Conservation (phyloP, 2,329 filamentous ascomycete genomes). For the Alternaria brassicicola region DNA sequence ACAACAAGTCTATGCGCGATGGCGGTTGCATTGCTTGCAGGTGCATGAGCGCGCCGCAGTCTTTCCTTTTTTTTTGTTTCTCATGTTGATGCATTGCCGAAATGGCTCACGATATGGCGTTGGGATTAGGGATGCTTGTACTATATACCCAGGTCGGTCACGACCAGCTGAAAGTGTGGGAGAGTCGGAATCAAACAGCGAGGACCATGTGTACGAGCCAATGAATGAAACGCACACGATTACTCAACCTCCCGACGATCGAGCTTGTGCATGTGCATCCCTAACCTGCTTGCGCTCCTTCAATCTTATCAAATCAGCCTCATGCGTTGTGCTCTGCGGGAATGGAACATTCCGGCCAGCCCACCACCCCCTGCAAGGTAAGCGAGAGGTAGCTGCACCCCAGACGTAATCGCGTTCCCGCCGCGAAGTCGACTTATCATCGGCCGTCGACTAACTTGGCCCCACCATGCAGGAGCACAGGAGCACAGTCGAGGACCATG, state of each 20-base stretch:
- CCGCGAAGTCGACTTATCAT: slow-evolving; percentile 4
- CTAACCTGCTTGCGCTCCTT: background rate
- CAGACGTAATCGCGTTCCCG: slow-evolving; percentile 30
- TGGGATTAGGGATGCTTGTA: slow-evolving; percentile 26
- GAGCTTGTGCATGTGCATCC: background rate
- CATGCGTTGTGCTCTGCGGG: background rate
- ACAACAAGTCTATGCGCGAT: slow-evolving; percentile 21
- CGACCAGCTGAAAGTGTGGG: background rate
- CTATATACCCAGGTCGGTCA: slow-evolving; percentile 30
- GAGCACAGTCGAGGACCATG: slow-evolving; percentile 57
- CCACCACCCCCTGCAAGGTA: slow-evolving; percentile 8
- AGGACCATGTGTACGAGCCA: background rate
- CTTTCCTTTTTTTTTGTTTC: slow-evolving; percentile 8
- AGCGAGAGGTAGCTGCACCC: slow-evolving; percentile 28
- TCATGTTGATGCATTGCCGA: slow-evolving; percentile 17
- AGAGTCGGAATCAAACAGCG: background rate
- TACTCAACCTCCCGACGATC: background rate
- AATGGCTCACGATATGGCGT: slow-evolving; percentile 24
- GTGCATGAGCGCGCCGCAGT: slow-evolving; percentile 6
- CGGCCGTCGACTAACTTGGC: slow-evolving; percentile 11
- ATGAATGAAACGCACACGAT: slow-evolving; percentile 1
- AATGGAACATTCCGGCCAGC: slow-evolving; percentile 2
- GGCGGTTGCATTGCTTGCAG: slow-evolving; percentile 14
- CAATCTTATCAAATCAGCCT: background rate
- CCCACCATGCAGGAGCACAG: slow-evolving; percentile 46